Percentiles rank a stretch among this genome's conserved stretches.
Conservation (phyloP, 441 rosid genomes). For the Pelargonium fulgidum region DNA sequence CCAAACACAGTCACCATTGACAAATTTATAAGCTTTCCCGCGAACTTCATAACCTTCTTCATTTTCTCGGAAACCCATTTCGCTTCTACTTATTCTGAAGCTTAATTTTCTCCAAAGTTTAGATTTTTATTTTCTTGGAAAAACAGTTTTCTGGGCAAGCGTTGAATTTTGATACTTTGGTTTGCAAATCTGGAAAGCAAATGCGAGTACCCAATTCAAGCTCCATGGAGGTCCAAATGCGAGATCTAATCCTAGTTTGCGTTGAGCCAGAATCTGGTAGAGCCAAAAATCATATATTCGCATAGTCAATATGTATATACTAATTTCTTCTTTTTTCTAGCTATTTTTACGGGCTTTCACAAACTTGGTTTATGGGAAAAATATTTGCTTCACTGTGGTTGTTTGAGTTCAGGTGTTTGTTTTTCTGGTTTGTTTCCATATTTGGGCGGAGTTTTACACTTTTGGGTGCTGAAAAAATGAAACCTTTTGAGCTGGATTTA, state of each 20-base stretch:
- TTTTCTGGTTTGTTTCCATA: background rate
- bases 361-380: background rate
- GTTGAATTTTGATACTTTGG: background rate
- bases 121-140: background rate
- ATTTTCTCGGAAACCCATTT: background rate
- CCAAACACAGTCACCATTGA: background rate
- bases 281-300: background rate
- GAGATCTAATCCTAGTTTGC: conserved; percentile 7
- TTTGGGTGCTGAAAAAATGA: background rate
- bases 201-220: conserved; percentile 6
- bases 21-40: background rate
- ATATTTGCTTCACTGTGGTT: background rate
- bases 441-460: background rate
- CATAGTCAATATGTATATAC: background rate
- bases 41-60: background rate
- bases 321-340: background rate
- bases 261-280: background rate
- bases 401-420: background rate
- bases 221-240: background rate
- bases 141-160: background rate
- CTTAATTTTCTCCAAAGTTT: background rate
- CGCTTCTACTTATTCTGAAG: background rate
- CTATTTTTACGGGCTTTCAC: background rate
- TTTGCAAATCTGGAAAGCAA: background rate
- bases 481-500: background rate